Evolutionary conservation across 2,329 filamentous ascomycete species (phyloP).

Genomic region (Botrytis medusae): DNA sequence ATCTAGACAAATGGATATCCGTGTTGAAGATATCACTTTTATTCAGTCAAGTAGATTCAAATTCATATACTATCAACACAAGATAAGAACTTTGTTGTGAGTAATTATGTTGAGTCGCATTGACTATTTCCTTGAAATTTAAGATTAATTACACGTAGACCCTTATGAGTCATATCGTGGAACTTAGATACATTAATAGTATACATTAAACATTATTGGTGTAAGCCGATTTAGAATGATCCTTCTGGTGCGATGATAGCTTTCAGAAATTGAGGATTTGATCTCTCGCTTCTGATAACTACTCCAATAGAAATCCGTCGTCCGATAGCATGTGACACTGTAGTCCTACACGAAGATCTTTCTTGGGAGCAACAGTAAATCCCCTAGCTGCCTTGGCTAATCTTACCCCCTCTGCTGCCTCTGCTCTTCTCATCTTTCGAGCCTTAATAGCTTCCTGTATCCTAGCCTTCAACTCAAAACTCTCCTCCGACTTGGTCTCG

Average conservation of each 20-base stretch:
- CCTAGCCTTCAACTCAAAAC: not conserved
- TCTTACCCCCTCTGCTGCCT: not conserved
- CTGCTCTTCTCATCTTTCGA: not conserved
- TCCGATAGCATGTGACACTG: not conserved
- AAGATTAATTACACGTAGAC: not conserved
- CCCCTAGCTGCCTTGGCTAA: not conserved
- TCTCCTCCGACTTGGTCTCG: not conserved
- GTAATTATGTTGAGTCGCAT: not conserved
- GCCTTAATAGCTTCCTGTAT: not conserved
- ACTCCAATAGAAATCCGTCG: not conserved
- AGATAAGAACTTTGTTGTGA: not conserved
- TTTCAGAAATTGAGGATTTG: not conserved
- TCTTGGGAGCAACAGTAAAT: not conserved
- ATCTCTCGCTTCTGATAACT: not conserved
- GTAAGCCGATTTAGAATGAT: not conserved
- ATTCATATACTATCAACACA: not conserved
- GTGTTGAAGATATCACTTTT: not conserved
- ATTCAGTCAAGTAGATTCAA: not conserved
- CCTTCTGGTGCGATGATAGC: not conserved
- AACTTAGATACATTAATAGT: not conserved
- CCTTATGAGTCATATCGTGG: not conserved
- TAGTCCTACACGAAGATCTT: not conserved
- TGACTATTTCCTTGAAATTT: not conserved
- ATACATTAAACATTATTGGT: not conserved
- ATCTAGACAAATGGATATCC: not conserved